These are phyloP conservation scores for Moelleriella libera DNA, from an alignment of 2,329 filamentous ascomycete genomes.

Conservation along the genomic window DNA sequence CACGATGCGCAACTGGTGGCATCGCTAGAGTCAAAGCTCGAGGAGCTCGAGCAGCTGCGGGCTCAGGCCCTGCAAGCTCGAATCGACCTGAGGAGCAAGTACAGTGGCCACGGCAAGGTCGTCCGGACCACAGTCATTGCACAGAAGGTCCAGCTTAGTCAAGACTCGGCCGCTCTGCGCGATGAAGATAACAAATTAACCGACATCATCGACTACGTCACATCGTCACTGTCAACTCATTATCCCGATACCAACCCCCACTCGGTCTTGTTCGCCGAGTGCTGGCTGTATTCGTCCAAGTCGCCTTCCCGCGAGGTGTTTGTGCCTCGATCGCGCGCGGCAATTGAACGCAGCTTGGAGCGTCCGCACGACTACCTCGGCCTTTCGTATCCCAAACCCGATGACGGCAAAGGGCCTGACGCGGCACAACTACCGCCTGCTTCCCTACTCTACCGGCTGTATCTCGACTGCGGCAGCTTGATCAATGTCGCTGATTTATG, in stretches of 20 bases:
- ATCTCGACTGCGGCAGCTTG: constrained; percentile 60
- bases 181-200: constrained; percentile 60
- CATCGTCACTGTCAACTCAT: constrained; percentile 11
- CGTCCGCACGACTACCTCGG: constrained; percentile 65
- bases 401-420: constrained; percentile 26
- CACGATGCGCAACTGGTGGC: constrained; percentile 16
- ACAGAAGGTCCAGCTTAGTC: constrained; percentile 68
- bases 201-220: constrained; percentile 39
- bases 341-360: constrained; percentile 57
- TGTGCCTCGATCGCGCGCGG: constrained; percentile 54
- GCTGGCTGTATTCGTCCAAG: constrained; percentile 62
- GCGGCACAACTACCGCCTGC: constrained; percentile 53
- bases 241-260: constrained; percentile 13
- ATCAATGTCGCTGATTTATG: constrained; percentile 72
- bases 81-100: constrained; percentile 53
- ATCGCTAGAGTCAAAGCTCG: constrained; percentile 25
- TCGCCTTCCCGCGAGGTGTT: constrained; percentile 61
- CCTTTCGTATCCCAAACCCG: constrained; percentile 51
- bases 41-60: constrained; percentile 31
- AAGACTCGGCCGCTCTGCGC: constrained; percentile 56
- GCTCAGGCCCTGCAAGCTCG: constrained; percentile 27
- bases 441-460: constrained; percentile 64
- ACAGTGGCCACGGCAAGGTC: constrained; percentile 56
- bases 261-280: constrained; percentile 49
- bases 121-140: constrained; percentile 67